A percentile compares a stretch with the other conserved stretches of the same genome.
Conservation (phyloP, 768 basidiomycete genomes). For the Suillus luteus region DNA sequence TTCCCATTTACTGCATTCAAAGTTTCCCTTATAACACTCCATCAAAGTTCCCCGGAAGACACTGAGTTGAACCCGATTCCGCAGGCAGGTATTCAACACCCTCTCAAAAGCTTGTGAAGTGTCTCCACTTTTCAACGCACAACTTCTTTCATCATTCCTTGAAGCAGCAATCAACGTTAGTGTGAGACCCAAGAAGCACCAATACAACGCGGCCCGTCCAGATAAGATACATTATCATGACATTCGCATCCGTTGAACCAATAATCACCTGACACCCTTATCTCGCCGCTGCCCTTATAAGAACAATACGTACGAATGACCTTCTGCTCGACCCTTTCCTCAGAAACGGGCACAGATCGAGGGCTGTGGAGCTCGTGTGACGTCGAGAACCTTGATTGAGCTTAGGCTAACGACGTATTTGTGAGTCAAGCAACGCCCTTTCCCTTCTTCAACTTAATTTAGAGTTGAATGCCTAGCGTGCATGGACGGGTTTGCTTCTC, state of each 20-base stretch:
- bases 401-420: not conserved
- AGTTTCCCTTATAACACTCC: not conserved
- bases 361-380: conserved; percentile 2
- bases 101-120: not conserved
- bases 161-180: not conserved
- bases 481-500: not conserved
- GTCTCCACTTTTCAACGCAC: not conserved
- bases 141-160: not conserved
- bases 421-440: conserved; percentile 4
- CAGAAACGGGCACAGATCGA: not conserved
- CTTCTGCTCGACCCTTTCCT: not conserved
- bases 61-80: not conserved
- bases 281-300: conserved; percentile 1
- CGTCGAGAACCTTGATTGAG: not conserved
- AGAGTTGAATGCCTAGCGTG: not conserved
- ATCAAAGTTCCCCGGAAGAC: not conserved
- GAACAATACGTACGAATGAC: conserved; percentile 1
- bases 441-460: not conserved
- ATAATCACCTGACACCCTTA: conserved; percentile 7
- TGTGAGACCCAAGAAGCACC: not conserved
- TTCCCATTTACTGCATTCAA: not conserved
- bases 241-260: not conserved
- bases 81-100: not conserved
- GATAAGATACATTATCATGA: not conserved
- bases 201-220: not conserved